Base-by-base conservation (phyloP, 108 stramenopile species). In the Skeletonema costatum region DNA sequence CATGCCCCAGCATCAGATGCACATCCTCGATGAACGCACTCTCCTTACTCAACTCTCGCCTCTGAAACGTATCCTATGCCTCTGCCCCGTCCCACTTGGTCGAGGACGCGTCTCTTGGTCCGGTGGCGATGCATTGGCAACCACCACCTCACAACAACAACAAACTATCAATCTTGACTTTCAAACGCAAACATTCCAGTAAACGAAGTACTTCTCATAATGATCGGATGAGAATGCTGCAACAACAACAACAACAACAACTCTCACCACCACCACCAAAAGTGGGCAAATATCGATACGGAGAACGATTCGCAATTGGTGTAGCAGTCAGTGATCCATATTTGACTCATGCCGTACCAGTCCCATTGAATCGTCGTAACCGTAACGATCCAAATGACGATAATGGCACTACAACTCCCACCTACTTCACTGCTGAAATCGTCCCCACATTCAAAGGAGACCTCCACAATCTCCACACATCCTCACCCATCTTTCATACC, bases 341-440 rank as follows among this genome's bases (percentile, higher is more conserved):
- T 36, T 74, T 74, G 58, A 74, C 74, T 29, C 74, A 74, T 74
- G 58, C 74, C 39, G 17, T 64, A 51, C 74, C 74, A 8, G 35
- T 74, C 14, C 32, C 17, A 31, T 73, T 64, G 63, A 44, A 63
- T 17, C 16, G 53, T 56, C 3, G 51, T 21, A 29, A 4, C 21
- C 3, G 25, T 25, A 8, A 3, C 51, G 3, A 21, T 53, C 25
- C 25, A 0, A 25, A 25, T 21, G 51, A 21, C 38, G 38, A 39
- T 10, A 39, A 9, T 10, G n/a, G 9, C n/a, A 50, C 48, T 16
- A 50, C n/a, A 50, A 50, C n/a, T 25, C 25, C 25, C 25, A 17
- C n/a, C 16, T 4, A 7, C n/a, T 51, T 51, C 17, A 56, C 21
- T 7, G 19, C 21, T 17, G 53, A 56, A 56, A 56, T 56, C 19